A percentile compares a stretch with the other conserved stretches of the same genome.
Conservation (phyloP, 305 asterid genomes). For the Rubia tinctorum region DNA sequence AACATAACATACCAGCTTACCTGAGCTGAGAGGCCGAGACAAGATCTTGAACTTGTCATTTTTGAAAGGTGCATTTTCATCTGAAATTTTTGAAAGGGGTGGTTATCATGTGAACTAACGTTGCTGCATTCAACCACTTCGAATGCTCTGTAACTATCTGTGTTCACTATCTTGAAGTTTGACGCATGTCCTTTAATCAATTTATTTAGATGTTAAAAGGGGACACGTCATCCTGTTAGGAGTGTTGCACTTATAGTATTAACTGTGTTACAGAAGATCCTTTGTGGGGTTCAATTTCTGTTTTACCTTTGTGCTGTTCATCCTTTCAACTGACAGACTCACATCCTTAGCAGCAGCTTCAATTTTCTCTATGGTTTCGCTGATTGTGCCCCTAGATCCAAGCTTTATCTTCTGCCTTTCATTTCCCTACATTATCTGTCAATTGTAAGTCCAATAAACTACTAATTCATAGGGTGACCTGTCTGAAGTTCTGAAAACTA, state of each 20-base stretch:
- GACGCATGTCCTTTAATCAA: not conserved
- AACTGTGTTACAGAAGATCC: not conserved
- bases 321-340: constrained; percentile 23
- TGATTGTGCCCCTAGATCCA: constrained; percentile 24
- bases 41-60: constrained; percentile 22
- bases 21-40: constrained; percentile 22
- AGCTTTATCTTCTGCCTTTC: constrained; percentile 28
- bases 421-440: constrained; percentile 11
- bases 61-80: constrained; percentile 19
- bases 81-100: constrained; percentile 12
- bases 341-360: constrained; percentile 26
- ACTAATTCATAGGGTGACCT: not conserved
- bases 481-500: not conserved
- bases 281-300: not conserved
- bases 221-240: not conserved
- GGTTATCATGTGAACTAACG: constrained; percentile 1
- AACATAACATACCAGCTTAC: constrained; percentile 5
- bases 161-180: not conserved
- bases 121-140: not conserved
- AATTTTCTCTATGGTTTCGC: constrained; percentile 27
- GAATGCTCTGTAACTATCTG: not conserved
- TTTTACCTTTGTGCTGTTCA: constrained; percentile 25
- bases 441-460: not conserved
- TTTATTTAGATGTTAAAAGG: not conserved
- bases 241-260: not conserved